Evolutionary conservation across 768 basidiomycete species (phyloP), one percentile per base, ranked within the genome.

Genomic region (Nevesoporus exiguus): DNA sequence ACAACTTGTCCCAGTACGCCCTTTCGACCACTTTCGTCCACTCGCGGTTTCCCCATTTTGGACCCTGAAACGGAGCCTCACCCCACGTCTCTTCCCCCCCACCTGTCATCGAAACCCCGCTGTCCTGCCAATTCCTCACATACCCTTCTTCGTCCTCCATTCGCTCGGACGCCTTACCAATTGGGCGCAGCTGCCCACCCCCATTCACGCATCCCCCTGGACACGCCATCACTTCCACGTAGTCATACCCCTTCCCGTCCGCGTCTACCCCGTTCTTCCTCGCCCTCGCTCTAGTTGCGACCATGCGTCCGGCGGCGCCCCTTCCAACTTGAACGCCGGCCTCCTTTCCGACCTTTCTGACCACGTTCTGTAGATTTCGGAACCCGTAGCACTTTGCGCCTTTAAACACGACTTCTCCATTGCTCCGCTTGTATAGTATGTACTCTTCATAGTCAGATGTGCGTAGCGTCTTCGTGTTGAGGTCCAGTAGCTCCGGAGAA

Each of bases 211-310:
- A 98, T 17, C 97, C 97, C 0, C 89, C 86, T 0, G 97, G 97
- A 74, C 97, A 99, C 31, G 97, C 97, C 97, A 99, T 98, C 58
- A 99, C 93, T 66, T 97, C 94, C 37, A 96, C 86, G 69, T 93
- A 97, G 73, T 96, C 93, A 67, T 92, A 92, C 40, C 77, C 74
- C 48, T 70, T 73, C 49, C 79, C 77, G 11, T 69, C 73, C 42
- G 61, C 66, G 48, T 70, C 71, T 36, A 42, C 64, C 14, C 63
- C 69, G 56, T 63, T 71, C 50, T 66, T 76, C 68, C 63, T 72
- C 60, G 50, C 63, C 66, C 63, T 66, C 48, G 37, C 61, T 59
- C 63, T 59, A 36, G 37, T 37, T 53, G 64, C 73, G 58, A 41
- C 64, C 61, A 58, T 63, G 37, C 62, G 70, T 13, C 85, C 83